A percentile compares a stretch with the other conserved stretches of the same genome.
phyloP scores from a whole-genome alignment of 192 early-diverging fungal species.

The Pecoramyces ruminantium region DNA sequence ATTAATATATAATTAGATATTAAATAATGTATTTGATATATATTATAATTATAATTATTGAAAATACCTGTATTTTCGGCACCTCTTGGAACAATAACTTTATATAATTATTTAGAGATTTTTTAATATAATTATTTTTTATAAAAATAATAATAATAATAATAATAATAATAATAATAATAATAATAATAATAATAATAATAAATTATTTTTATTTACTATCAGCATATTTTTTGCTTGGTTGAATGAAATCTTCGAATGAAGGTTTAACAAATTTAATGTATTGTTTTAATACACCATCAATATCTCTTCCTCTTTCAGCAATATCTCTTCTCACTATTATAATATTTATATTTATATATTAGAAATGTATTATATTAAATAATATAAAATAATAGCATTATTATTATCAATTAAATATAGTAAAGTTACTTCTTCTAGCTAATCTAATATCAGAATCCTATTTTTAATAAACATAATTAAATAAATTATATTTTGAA shows the following conservation, averaged over 20 bases:
- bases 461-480: too few relatives aligned
- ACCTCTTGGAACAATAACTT: background rate
- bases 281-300: slow-evolving; percentile 81
- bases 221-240: slow-evolving; percentile 87
- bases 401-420: too few relatives aligned
- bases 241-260: slow-evolving; percentile 78
- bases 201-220: slow-evolving; percentile 11
- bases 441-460: slow-evolving; percentile 84
- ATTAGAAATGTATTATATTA: too few relatives aligned
- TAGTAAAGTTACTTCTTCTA: slow-evolving; percentile 44
- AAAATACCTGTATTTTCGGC: background rate
- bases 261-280: slow-evolving; percentile 83
- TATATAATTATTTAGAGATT: too few relatives aligned
- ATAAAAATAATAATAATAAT: too few relatives aligned
- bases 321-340: slow-evolving; percentile 77
- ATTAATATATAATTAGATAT: slow-evolving; percentile 49
- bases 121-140: too few relatives aligned
- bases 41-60: too few relatives aligned
- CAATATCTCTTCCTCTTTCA: slow-evolving; percentile 70
- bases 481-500: too few relatives aligned
- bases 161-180: too few relatives aligned
- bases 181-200: too few relatives aligned
- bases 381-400: too few relatives aligned
- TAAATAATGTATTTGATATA: background rate
- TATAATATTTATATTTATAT: too few relatives aligned